Evolutionary conservation across 345 rosid species (phyloP), one percentile per base, ranked within the genome.

Genomic region (Firmiana major): DNA sequence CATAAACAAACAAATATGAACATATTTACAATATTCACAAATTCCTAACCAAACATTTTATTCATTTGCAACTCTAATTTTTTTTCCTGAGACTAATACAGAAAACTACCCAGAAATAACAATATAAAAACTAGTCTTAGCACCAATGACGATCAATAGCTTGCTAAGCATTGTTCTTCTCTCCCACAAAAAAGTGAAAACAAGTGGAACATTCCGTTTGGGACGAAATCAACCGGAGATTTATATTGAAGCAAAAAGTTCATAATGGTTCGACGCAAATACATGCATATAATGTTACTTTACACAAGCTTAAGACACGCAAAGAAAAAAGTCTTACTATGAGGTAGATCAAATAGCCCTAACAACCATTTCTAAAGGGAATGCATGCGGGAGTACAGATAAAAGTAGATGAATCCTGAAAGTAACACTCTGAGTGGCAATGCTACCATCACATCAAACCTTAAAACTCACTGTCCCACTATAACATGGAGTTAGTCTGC

Each of bases 401-500:
- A 28, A 57, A 65, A 75, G 48, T 72, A 12, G 49, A 51, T 53
- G 65, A 36, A 72, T 24, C 26, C 7, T 17, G 54, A 72, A 12
- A 58, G 28, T 21, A 48, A 26, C 65, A 79, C 59, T 45, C 40
- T 24, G 48, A 57, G 69, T 5, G 57, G 65, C n/a, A 71, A 68
- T 31, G 75, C 7, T 46, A 36, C 21, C 38, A 17, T 77, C 78
- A 68, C 64, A 24, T 40, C 51, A 65, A 66, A 72, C 73, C 75
- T 69, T 77, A 26, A 63, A 54, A 53, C 60, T 17, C 53, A 34
- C 26, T 45, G 34, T 34, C 57, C 62, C 21, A 45, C 17, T 75
- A 34, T 17, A 11, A 24, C 49, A 38, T 38, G 48, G 69, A 24
- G 60, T 71, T 84, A 89, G 67, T 89, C 91, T 0, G 93, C 92